Evolutionary conservation across 257 asterid genomes (phyloP), one percentile per base, ranked within the genome.

Genomic region (Thymus quinquecostatus): DNA sequence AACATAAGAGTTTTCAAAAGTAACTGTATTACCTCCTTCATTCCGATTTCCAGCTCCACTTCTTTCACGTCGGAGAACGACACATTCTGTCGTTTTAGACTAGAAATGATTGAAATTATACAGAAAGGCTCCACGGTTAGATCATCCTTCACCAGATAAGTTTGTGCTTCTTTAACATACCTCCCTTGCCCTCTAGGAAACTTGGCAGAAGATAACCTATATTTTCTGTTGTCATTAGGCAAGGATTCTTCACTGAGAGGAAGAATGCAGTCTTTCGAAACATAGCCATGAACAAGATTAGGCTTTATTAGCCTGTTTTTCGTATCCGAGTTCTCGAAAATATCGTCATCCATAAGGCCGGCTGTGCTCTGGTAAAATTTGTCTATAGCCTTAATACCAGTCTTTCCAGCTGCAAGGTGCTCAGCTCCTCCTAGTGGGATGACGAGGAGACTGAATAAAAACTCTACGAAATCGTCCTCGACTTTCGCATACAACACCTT

Each of bases 21-120:
- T 21, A 21, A 34, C 12, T 36, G 6, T 51, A 30, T 33, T 70
- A 58, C 82, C 82, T 72, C 82, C 53, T 78, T 10, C n/a, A 61
- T 0, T 8, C 82, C 82, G n/a, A 78, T 67, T 3, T 60, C 32
- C 1, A 66, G 8, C 29, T 48, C 71, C 43, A 67, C 0, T 60
- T 78, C 75, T 14, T 56, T 2, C 12, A 77, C 70, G 60, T 77
- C 78, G 43, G 70, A 77, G 21, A 21, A 21, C 21, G 21, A 21
- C 21, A 21, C 21, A 21, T 21, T 21, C 21, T 0, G 60, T 1
- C 1, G 75, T 13, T 2, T 27, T 3, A 67, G 62, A 53, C 11
- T 1, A 0, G 62, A 14, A 33, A 67, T 0, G 9, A 12, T 14
- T 0, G 48, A 48, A 0, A 2, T 11, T 1, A 48, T 4, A 14